A percentile compares a stretch with the other conserved stretches of the same genome.
Evolutionary conservation across 495 filamentous ascomycete genomes (phyloP).

Genomic region (Elaphomyces granulatus): DNA sequence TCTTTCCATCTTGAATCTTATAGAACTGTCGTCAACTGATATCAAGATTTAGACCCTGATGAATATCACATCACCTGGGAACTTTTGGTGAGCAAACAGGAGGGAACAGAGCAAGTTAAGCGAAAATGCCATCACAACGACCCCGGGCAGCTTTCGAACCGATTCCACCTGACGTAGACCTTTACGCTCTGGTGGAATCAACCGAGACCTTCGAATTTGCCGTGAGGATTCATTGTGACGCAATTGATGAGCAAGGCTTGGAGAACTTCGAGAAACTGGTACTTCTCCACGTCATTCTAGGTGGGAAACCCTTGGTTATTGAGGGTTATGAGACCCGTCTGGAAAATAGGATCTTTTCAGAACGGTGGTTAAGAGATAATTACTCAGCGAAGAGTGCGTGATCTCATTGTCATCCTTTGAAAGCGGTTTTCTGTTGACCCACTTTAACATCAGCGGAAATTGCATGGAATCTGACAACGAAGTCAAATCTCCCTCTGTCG

Average conservation of each 20-base stretch:
- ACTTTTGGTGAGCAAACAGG: too few species aligned
- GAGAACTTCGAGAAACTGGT: slow-evolving; percentile 71
- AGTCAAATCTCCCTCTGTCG: slow-evolving; percentile 59
- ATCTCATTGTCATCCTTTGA: too few species aligned
- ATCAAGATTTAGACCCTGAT: too few species aligned
- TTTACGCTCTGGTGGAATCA: slow-evolving; percentile 54
- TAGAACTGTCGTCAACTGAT: too few species aligned
- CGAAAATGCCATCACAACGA: slow-evolving; percentile 50
- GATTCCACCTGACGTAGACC: slow-evolving; percentile 68
- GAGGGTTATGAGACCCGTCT: slow-evolving; percentile 62
- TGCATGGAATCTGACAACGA: slow-evolving; percentile 59
- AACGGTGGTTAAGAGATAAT: slow-evolving; percentile 59
- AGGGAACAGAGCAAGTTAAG: not conserved
- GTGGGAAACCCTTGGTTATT: slow-evolving; percentile 74
- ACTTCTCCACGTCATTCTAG: slow-evolving; percentile 60
- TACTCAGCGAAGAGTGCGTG: slow-evolving; percentile 64
- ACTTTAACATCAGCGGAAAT: slow-evolving; percentile 46
- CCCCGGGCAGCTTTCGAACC: slow-evolving; percentile 66
- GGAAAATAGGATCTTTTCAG: slow-evolving; percentile 61
- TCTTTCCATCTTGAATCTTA: too few species aligned
- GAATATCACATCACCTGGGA: too few species aligned
- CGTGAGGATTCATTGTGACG: slow-evolving; percentile 54
- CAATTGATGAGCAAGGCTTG: slow-evolving; percentile 54
- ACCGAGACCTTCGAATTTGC: slow-evolving; percentile 77
- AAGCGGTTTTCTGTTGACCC: too few species aligned